Evolutionary conservation across 352 stramenopile species (phyloP).

Genomic region (Hyaloperonospora brassicae): DNA sequence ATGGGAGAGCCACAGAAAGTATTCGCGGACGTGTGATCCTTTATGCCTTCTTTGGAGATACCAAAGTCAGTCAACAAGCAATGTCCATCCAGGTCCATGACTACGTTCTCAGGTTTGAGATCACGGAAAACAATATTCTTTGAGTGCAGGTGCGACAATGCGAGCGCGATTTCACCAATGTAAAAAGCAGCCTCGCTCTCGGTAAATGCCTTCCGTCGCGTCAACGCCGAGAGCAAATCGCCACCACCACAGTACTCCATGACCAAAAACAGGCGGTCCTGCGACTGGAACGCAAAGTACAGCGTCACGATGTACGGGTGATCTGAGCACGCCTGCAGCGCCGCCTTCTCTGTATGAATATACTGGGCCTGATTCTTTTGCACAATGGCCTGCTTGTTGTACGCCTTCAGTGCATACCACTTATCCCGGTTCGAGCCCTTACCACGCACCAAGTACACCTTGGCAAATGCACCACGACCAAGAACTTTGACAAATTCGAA

Average conservation of each 20-base stretch:
- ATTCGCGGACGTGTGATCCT: conserved; percentile 79
- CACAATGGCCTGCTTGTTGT: conserved; percentile 85
- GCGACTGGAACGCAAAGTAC: conserved; percentile 80
- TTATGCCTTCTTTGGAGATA: conserved; percentile 84
- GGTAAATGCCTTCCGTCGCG: conserved; percentile 71
- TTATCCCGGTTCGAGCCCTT: conserved; percentile 83
- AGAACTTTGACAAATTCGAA: conserved; percentile 86
- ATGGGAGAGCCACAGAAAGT: conserved; percentile 84
- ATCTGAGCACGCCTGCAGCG: conserved; percentile 74
- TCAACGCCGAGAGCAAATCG: conserved; percentile 69
- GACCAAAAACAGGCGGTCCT: conserved; percentile 76
- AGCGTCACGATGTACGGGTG: conserved; percentile 83
- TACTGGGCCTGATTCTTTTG: conserved; percentile 87
- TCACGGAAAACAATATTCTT: conserved; percentile 86
- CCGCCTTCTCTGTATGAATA: conserved; percentile 80
- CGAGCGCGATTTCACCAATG: conserved; percentile 76
- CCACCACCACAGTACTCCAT: conserved; percentile 84
- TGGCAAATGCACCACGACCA: conserved; percentile 72
- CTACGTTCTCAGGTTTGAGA: conserved; percentile 81
- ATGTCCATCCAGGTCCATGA: conserved; percentile 81
- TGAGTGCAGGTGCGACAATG: conserved; percentile 75
- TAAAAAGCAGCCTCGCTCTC: conserved; percentile 77
- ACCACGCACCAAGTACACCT: conserved; percentile 77
- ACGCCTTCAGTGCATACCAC: conserved; percentile 81
- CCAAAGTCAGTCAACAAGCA: conserved; percentile 79